Base-by-base conservation (phyloP, 2,329 filamentous ascomycete genomes). In the Diplodia mutila region DNA sequence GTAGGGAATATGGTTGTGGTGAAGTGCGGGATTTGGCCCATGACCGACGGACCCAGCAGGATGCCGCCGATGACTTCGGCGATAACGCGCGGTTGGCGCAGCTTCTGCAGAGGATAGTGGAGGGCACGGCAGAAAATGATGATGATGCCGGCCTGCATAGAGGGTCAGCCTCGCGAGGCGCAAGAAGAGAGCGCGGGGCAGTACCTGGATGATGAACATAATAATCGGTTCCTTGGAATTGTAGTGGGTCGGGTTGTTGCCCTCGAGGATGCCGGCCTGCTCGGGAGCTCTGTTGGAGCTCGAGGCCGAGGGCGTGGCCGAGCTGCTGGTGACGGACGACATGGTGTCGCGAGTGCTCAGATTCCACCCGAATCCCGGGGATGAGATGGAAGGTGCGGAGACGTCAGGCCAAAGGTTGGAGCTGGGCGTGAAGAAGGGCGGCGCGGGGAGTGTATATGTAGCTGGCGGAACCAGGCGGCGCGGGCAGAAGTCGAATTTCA, bases 51-150 rank as follows among this genome's bases (percentile, higher is more conserved):
- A 3, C 93, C 93, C 1, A 97, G 85, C 46, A 97, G 79, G 74
- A 95, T 92, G 65, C 91, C 92, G n/a, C 90, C 91, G 66, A 94
- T 88, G 68, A 95, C 91, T 80, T 95, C 92, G 61, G 91, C 90
- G 73, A 95, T 94, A 71, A 95, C 92, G 55, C 90, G 88, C 70
- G 92, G 92, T 75, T 95, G 92, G 67, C 90, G 88, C 61, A 95
- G 84, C 73, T 89, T 90, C 72, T 90, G 90, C 5, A 94, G 85
- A 11, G 91, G 92, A 81, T 86, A 93, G 76, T 94, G 91, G 23
- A 94, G 83, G 53, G 91, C 78, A 37, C 90, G 89, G 74, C 90
- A 92, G 77, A 93, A 87, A 67, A 91, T 85, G 73, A 93, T 89
- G 74, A 93, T 92, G 69, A 94, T 89, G 69, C 83, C 83, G 29